These are phyloP conservation scores for Pythium vanterpoolii DNA, from an alignment of 352 stramenopile genomes.

Conservation along the genomic window DNA sequence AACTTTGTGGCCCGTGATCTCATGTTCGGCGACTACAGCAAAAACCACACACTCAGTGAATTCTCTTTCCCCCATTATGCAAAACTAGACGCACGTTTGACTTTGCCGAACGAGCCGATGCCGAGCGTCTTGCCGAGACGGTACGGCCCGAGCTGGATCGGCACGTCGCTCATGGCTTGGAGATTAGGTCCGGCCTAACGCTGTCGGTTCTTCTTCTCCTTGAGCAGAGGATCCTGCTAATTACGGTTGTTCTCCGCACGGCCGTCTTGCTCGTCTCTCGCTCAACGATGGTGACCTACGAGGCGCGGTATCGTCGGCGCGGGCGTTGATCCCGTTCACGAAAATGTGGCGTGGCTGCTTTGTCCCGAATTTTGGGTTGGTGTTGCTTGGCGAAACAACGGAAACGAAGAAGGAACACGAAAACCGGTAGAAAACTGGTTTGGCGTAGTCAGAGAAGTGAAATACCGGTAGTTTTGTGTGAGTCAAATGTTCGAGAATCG, in stretches of 20 bases:
- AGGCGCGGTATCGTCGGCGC: no score
- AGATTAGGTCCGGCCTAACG: neutral
- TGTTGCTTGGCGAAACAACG: slow-evolving; percentile 14
- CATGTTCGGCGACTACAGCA: slow-evolving; percentile 93
- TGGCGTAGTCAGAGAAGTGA: neutral
- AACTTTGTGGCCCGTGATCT: slow-evolving; percentile 98
- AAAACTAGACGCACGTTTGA: slow-evolving; percentile 94
- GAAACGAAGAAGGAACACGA: slow-evolving; percentile 5
- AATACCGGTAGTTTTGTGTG: neutral
- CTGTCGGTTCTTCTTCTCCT: neutral
- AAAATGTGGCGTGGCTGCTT: neutral
- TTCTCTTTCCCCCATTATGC: neutral
- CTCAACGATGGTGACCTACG: no score
- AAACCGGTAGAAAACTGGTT: slow-evolving; percentile 13
- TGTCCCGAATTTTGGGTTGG: neutral
- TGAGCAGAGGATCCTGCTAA: no score
- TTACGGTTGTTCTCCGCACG: neutral
- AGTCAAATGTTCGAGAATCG: neutral
- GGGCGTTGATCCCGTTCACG: no score
- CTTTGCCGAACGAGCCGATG: slow-evolving; percentile 99
- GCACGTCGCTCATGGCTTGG: slow-evolving; percentile 84
- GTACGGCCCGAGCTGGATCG: slow-evolving; percentile 97
- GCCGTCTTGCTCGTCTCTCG: neutral
- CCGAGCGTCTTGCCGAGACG: slow-evolving; percentile 98
- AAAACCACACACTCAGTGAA: neutral